Base-by-base conservation (phyloP, 192 early-diverging fungal genomes). In the Dispira simplex region DNA sequence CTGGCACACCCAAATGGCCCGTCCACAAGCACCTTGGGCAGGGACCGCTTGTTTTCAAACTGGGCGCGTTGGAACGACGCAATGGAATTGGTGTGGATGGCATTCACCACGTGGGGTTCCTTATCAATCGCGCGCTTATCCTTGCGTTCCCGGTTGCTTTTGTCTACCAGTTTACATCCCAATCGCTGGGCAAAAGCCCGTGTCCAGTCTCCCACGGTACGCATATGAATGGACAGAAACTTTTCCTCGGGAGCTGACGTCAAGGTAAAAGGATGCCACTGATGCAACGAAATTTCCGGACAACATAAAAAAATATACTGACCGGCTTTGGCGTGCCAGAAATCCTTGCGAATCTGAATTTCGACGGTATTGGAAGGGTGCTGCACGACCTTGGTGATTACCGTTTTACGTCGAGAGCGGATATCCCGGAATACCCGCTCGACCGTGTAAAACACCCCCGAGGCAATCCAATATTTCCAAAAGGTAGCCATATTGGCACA, bases 261-360 rank as follows among this genome's bases (percentile, higher is more conserved):
- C 52, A 90, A 75, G 13, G 89, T 90, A 72, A 90, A 90, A 2
- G 89, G 89, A 63, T 90, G 89, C 88, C 88, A 89, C 70, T 90
- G 80, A 69, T 78, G 77, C 44, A 76, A 69, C 63, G 81, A 78
- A 57, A 90, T 79, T 44, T 85, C 85, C 1, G 89, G 89, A 56
- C 86, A 87, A 69, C 73, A 80, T 46, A 90, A 46, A 63, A 85
- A 90, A 46, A 90, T 83, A 66, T 90, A 90, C 77, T 90, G 89
- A 27, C 89, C 89, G 21, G 89, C 80, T 65, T 79, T 70, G 44
- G 80, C 75, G 43, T 73, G 69, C 55, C 74, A 75, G 8, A 71
- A 67, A 23, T 79, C 76, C 74, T 87, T 89, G 64, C 77, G 78
- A 68, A 90, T 81, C 68, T 88, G 88, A 18, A 92, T 79, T 67